Evolutionary conservation across 2,329 filamentous ascomycete genomes (phyloP), one percentile per base, ranked within the genome.

Genomic region (Stemphylium beticola): DNA sequence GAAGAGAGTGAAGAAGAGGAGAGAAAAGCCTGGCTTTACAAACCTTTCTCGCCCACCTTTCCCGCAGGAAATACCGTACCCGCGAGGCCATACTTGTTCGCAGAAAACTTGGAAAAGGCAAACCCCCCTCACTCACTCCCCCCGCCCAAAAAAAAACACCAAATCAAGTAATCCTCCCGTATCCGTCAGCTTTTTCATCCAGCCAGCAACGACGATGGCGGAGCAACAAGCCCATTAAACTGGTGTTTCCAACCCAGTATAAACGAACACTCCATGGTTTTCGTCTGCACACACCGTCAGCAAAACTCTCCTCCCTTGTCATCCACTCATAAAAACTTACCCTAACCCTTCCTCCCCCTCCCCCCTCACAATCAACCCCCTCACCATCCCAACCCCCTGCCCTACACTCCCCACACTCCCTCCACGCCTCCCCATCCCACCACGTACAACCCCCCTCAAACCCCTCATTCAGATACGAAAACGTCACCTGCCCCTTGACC

Each of bases 371-470:
- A 24, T 54, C 33, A 31, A 58, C 4, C 18, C n/a, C 2, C 0
- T 12, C 36, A 1, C 15, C 37, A 33, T 18, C 44, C 60, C 61
- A 66, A 5, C 36, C 22, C 5, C 40, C 51, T 24, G 37, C 54
- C 18, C 58, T 48, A 43, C 64, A 66, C 55, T 64, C 60, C 5
- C 64, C 64, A 53, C 64, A 65, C 2, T 33, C 26, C 50, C 41
- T 52, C 57, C 60, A 57, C 4, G 39, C 39, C 52, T 64, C 52
- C 1, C 48, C 17, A 17, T 66, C 64, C 5, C 14, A 36, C 64
- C 64, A 66, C 14, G 29, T 55, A 17, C 64, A 66, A 9, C 32
- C 20, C 11, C 4, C 18, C 1, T 29, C 26, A 7, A 10, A 46
- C 36, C 14, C 18, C 12, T 26, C 39, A 22, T 54, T 49, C 10